phyloP scores from a whole-genome alignment of 1,284 basidiomycete species.

The Kwoniella shivajii region DNA sequence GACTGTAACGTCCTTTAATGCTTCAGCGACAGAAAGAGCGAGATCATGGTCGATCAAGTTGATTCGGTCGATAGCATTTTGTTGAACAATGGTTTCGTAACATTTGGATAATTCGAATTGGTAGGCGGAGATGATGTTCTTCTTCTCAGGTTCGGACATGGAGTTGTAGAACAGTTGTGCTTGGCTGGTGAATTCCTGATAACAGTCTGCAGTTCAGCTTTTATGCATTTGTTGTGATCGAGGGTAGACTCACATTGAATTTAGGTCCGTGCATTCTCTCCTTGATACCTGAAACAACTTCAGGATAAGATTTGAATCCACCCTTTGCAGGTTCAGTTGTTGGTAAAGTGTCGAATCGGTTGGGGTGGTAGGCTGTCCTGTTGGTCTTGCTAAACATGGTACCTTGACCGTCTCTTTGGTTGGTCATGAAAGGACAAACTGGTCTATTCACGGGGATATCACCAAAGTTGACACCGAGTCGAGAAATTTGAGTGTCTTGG shows the following conservation, averaged over 20 bases:
- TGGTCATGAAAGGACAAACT: conserved; percentile 74
- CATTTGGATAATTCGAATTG: conserved; percentile 79
- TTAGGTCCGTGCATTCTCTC: conserved; percentile 69
- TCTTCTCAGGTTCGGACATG: conserved; percentile 65
- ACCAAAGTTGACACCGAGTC: conserved; percentile 64
- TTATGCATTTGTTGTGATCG: not conserved
- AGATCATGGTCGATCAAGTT: conserved; percentile 68
- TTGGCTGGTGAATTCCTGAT: conserved; percentile 56
- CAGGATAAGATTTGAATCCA: conserved; percentile 59
- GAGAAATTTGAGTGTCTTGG: conserved; percentile 73
- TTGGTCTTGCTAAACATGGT: conserved; percentile 63
- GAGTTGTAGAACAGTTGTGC: conserved; percentile 74
- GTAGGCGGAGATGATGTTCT: conserved; percentile 67
- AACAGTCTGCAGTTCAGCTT: conserved; percentile 47
- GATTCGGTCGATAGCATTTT: conserved; percentile 66
- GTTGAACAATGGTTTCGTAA: conserved; percentile 70
- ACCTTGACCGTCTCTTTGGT: conserved; percentile 71
- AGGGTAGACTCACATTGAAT: conserved; percentile 63
- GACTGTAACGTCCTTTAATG: conserved; percentile 57
- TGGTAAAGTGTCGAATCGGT: conserved; percentile 62
- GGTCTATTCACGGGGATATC: conserved; percentile 77
- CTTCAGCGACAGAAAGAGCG: conserved; percentile 64
- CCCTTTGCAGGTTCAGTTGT: conserved; percentile 56
- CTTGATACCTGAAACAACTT: conserved; percentile 63
- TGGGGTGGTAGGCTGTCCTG: conserved; percentile 67